Evolutionary conservation across 2,329 filamentous ascomycete species (phyloP), one percentile per base, ranked within the genome.

Genomic region (Diaporthe amygdali): DNA sequence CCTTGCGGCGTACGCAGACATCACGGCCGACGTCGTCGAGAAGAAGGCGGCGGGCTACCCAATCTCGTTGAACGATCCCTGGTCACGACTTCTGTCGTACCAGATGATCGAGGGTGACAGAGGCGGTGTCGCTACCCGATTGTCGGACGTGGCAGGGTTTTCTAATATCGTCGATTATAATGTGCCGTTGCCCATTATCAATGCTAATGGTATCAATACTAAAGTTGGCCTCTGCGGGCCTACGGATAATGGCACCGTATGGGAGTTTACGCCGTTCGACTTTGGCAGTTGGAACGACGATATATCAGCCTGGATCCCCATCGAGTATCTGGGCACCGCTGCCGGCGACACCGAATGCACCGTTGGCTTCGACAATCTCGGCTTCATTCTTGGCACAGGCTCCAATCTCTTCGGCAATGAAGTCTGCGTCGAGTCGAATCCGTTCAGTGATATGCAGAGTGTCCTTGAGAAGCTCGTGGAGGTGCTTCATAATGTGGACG

Each of bases 201-300:
- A 69, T 22, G 39, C 59, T 2, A 69, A 69, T 10, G 55, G 67
- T 2, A 51, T 69, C 3, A 22, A 63, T 20, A 63, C 44, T 17
- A 61, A 56, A 17, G 67, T 44, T 2, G 67, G 67, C 2, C 17
- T 41, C 17, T 69, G 67, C 22, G 55, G 49, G 2, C 54, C 67
- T 2, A 30, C 47, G 17, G 67, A 61, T 4, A 63, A 61, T 3
- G 44, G 67, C 5, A 69, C 54, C 1, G 54, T 69, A 2, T 69
- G 67, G 67, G 67, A 69, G 67, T 56, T 61, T 17, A 69, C 55
- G 7, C 67, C 67, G 3, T 69, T 34, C 10, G 67, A 69, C 44
- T 69, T 69, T 12, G 67, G 67, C 4, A 69, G 54, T 34, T 69
- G 67, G 67, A 51, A 63, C 54, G 67, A 69, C 54, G 32, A 39